Conservation (phyloP, 1,284 basidiomycete genomes). For the Puccinia horiana region DNA sequence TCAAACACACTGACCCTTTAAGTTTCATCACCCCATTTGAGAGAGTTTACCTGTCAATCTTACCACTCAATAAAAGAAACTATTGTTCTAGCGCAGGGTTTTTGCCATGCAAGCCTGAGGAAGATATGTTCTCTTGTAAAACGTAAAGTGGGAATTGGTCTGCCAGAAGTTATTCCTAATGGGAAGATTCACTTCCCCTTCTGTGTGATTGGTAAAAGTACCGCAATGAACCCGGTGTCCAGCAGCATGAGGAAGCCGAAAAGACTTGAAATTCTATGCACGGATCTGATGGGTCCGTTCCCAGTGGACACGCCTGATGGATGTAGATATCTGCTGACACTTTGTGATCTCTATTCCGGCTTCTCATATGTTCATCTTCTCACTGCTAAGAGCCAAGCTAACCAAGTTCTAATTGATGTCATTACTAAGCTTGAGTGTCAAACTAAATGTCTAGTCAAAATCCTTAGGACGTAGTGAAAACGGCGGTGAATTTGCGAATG, state of each 20-base stretch:
- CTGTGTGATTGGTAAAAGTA: neutral
- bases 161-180: neutral
- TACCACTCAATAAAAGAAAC: neutral
- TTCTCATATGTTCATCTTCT: neutral
- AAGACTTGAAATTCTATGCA: neutral
- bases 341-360: neutral
- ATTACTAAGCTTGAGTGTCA: neutral
- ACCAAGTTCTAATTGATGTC: neutral
- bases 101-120: neutral
- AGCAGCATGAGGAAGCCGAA: no score
- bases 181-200: conserved; percentile 7
- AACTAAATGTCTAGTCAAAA: neutral
- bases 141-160: neutral
- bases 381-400: neutral
- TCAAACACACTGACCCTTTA: no score
- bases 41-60: neutral
- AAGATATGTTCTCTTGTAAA: neutral
- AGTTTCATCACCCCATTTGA: neutral
- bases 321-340: neutral
- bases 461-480: conserved; percentile 9
- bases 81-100: neutral
- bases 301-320: neutral
- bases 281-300: conserved; percentile 25
- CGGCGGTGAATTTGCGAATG: neutral
- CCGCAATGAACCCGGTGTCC: neutral